phyloP scores from a whole-genome alignment of 805 yeast species.

The Barnettozyma siamensis region DNA sequence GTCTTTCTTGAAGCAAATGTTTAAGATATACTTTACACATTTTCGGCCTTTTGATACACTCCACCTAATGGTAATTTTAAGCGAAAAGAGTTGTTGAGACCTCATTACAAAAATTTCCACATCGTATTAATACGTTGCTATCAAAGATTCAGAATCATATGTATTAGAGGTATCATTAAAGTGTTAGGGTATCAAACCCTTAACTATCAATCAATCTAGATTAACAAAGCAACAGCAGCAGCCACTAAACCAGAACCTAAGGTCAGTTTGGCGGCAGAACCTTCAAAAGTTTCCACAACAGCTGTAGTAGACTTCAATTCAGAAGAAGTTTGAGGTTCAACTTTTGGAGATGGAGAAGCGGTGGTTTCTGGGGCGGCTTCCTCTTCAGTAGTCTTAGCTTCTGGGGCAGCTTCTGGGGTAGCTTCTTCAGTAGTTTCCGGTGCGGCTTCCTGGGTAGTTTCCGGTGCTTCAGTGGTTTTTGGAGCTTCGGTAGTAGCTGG shows the following conservation, averaged over 20 bases:
- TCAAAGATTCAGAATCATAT: too few species aligned
- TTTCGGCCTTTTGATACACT: too few species aligned
- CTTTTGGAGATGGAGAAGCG: background rate
- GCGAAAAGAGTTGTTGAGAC: too few species aligned
- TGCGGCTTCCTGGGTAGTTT: background rate
- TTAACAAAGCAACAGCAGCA: background rate
- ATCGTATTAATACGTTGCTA: too few species aligned
- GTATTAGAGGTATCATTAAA: background rate
- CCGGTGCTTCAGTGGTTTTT: background rate
- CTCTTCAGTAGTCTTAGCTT: background rate
- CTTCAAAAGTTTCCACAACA: slow-evolving; percentile 29
- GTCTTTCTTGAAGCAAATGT: too few species aligned
- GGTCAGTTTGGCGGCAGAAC: slow-evolving; percentile 34
- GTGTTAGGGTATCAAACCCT: background rate
- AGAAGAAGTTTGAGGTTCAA: background rate
- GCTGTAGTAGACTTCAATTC: background rate
- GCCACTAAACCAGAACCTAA: background rate
- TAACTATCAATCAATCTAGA: background rate
- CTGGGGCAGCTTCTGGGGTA: slow-evolving; percentile 1
- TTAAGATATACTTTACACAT: too few species aligned
- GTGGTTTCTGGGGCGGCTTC: background rate
- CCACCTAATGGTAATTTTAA: too few species aligned
- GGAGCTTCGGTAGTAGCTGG: background rate
- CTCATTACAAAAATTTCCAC: too few species aligned
- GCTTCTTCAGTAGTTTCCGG: background rate